Conservation (phyloP, 2,329 filamentous ascomycete species). For the Cercospora citrullina region DNA sequence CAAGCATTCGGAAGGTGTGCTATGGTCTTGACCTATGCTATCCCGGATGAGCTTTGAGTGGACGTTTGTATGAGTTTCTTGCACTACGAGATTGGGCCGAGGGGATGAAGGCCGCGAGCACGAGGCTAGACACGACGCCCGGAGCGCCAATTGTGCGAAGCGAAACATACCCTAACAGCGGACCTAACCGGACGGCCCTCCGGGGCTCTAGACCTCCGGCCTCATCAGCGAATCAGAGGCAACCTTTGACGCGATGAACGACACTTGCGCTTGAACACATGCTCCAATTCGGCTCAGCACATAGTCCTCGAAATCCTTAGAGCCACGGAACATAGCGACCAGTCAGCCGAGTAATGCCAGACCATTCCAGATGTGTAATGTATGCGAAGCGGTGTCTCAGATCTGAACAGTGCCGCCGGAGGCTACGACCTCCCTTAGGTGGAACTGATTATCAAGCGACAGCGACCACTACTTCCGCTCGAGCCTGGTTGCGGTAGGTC, state of each 20-base stretch:
- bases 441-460: too few relatives aligned
- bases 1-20: neutral
- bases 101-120: neutral
- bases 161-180: too few relatives aligned
- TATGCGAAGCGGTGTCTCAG: neutral
- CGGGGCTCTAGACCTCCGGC: neutral
- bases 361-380: neutral
- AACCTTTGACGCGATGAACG: neutral
- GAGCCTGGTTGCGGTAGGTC: too few relatives aligned
- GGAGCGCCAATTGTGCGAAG: neutral
- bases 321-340: neutral
- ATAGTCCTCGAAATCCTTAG: neutral
- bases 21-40: neutral
- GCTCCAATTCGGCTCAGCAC: neutral
- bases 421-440: neutral
- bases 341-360: neutral
- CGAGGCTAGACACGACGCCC: neutral
- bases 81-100: neutral
- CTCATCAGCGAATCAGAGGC: neutral
- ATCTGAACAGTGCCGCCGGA: neutral
- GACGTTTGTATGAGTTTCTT: neutral
- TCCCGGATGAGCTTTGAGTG: neutral
- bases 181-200: neutral
- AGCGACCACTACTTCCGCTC: too few relatives aligned
- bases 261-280: neutral